phyloP scores from a whole-genome alignment of 2,329 filamentous ascomycete genomes.

The Myriosclerotinia duriaeana region DNA sequence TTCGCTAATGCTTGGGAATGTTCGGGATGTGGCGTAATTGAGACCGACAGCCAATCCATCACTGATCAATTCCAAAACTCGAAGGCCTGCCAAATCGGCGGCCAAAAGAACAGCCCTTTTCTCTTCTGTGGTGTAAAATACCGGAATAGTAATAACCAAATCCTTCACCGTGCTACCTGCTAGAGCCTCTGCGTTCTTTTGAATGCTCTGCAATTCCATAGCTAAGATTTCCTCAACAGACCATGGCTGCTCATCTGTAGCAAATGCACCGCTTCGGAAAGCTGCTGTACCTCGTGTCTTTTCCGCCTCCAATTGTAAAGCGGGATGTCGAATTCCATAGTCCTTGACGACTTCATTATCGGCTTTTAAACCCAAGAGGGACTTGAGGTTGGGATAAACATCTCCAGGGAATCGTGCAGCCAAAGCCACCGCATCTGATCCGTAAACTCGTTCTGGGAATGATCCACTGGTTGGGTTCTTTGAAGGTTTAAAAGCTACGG shows the following conservation, averaged over 20 bases:
- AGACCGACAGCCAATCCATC: slow-evolving; percentile 90
- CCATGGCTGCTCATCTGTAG: slow-evolving; percentile 62
- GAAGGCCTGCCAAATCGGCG: slow-evolving; percentile 83
- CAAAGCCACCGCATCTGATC: slow-evolving; percentile 85
- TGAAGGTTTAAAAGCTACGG: slow-evolving; percentile 90
- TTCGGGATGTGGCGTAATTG: slow-evolving; percentile 90
- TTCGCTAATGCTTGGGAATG: slow-evolving; percentile 80
- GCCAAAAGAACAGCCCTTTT: slow-evolving; percentile 82
- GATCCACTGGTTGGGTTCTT: slow-evolving; percentile 60
- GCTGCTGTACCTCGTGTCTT: slow-evolving; percentile 66
- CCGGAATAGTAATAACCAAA: slow-evolving; percentile 82
- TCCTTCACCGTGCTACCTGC: slow-evolving; percentile 77
- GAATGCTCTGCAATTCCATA: slow-evolving; percentile 93
- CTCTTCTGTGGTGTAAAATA: slow-evolving; percentile 89
- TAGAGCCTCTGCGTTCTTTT: slow-evolving; percentile 79
- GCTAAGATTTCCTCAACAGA: slow-evolving; percentile 90
- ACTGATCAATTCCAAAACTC: slow-evolving; percentile 79
- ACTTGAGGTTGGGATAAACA: slow-evolving; percentile 92
- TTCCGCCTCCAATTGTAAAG: slow-evolving; percentile 64
- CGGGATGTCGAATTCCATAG: slow-evolving; percentile 76
- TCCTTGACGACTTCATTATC: slow-evolving; percentile 62
- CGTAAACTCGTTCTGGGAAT: slow-evolving; percentile 89
- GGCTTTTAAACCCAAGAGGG: slow-evolving; percentile 73
- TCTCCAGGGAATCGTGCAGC: slow-evolving; percentile 86
- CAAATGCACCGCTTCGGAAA: slow-evolving; percentile 75